Evolutionary conservation across 441 rosid species (phyloP), one percentile per base, ranked within the genome.

Genomic region (Adansonia madagascariensis): DNA sequence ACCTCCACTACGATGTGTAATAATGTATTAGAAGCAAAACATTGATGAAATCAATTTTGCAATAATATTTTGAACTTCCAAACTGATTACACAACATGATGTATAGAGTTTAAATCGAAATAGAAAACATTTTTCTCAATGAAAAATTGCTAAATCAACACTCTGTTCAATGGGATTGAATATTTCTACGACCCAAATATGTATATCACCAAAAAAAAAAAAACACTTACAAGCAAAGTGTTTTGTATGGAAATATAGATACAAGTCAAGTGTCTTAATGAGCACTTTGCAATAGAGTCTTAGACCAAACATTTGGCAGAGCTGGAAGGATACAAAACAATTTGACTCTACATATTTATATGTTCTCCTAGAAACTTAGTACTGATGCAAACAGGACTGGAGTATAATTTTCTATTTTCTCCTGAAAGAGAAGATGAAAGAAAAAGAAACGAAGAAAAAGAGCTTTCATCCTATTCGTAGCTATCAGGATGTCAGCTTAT

Each of bases 241-340:
- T 61, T 27, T 1, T 61, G 44, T 14, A 62, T 8, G 50, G 70
- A 64, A 62, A 63, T 31, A 12, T 55, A 55, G 66, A 35, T 27
- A 60, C 22, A 55, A 55, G 6, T 53, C 12, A 53, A 53, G 8
- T 53, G 59, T 8, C 59, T 53, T 55, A 55, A 55, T n/a, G 60
- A 55, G 43, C 66, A 27, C 44, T 27, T 61, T 27, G 12, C 18
- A 61, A 1, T 55, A 55, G 7, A 7, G 24, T 55, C 60, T 61
- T 61, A 35, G 66, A 72, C 22, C 53, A 63, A 72, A 44, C 56
- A 64, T 65, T 65, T 3, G 71, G n/a, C 18, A 43, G 76, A 80
- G 82, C 62, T 41, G 71, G 69, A 76, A 75, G 71, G 78, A 55
- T 81, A 78, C 75, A 81, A 81, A 80, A 81, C 80, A 78, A 77